Conservation (phyloP, 2,329 filamentous ascomycete species). For the Pseudogymnoascus sp. region DNA sequence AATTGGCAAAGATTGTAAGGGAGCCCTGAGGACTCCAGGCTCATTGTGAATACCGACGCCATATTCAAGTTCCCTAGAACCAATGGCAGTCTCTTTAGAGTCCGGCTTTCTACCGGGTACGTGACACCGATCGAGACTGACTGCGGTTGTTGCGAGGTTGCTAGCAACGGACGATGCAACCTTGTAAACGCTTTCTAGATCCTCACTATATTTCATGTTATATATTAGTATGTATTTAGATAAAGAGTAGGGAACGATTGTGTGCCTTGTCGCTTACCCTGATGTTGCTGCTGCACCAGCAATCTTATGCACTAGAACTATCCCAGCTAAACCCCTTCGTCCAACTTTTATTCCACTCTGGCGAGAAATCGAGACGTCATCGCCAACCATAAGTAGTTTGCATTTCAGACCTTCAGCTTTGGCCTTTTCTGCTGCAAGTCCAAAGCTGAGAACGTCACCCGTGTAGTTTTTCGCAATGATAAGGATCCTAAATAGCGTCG, state of each 20-base stretch:
- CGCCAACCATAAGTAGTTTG: conserved; percentile 33
- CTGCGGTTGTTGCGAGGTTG: conserved; percentile 42
- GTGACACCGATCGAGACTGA: conserved; percentile 46
- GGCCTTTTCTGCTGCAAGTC: conserved; percentile 35
- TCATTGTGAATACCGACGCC: conserved; percentile 48
- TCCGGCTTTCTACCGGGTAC: no score
- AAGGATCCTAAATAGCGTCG: conserved; percentile 26
- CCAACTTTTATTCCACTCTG: no score
- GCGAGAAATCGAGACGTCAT: no score
- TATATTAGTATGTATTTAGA: no score
- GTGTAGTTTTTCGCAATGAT: conserved; percentile 36
- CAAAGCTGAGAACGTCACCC: conserved; percentile 39
- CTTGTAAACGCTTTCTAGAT: no score
- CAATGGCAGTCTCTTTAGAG: no score
- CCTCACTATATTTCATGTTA: no score
- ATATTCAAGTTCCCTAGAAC: no score
- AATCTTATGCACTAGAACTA: conserved; percentile 13
- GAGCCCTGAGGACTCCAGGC: no score
- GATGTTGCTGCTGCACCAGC: conserved; percentile 17
- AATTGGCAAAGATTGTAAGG: no score
- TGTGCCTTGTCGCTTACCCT: no score
- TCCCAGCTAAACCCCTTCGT: conserved; percentile 33
- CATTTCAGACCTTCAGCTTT: conserved; percentile 32
- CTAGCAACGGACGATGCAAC: conserved; percentile 25
- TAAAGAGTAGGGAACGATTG: no score